A percentile compares a stretch with the other conserved stretches of the same genome.
Evolutionary conservation across 768 basidiomycete genomes (phyloP).

Genomic region (Boletales sp.): DNA sequence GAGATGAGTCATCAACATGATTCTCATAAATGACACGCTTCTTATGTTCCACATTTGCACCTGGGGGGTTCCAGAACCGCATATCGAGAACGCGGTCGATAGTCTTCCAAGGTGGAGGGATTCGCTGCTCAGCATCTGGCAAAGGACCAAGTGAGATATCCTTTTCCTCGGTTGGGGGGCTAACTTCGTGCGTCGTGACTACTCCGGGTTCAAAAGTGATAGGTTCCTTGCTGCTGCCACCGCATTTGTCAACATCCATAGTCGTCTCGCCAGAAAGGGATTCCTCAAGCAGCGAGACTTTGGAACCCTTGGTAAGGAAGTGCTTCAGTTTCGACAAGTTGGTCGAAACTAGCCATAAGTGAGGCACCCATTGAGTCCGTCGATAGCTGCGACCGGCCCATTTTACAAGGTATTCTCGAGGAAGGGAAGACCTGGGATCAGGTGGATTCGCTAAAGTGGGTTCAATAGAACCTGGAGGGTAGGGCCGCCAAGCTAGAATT

Average conservation of each 20-base stretch:
- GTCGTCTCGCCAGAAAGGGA: slow-evolving; percentile 29
- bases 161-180: slow-evolving; percentile 27
- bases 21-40: slow-evolving; percentile 19
- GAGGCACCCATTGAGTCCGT: slow-evolving; percentile 84
- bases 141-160: slow-evolving; percentile 36
- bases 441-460: slow-evolving; percentile 39
- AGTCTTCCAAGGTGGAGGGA: slow-evolving; percentile 82
- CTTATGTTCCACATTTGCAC: slow-evolving; percentile 11
- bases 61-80: slow-evolving; percentile 53
- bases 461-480: slow-evolving; percentile 62
- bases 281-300: slow-evolving; percentile 59
- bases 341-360: slow-evolving; percentile 83
- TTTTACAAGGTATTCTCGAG: slow-evolving; percentile 93
- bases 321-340: slow-evolving; percentile 65
- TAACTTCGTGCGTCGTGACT: slow-evolving; percentile 33
- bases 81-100: slow-evolving; percentile 91
- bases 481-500: slow-evolving; percentile 90
- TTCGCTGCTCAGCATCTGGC: slow-evolving; percentile 67
- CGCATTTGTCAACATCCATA: slow-evolving; percentile 28
- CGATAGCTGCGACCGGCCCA: slow-evolving; percentile 80
- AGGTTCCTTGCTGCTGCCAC: slow-evolving; percentile 16
- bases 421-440: slow-evolving; percentile 57
- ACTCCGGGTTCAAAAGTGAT: slow-evolving; percentile 41
- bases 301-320: slow-evolving; percentile 68
- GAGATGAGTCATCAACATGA: slow-evolving; percentile 23